Conservation (phyloP, 2,329 filamentous ascomycete genomes). For the Scedosporium boydii region DNA sequence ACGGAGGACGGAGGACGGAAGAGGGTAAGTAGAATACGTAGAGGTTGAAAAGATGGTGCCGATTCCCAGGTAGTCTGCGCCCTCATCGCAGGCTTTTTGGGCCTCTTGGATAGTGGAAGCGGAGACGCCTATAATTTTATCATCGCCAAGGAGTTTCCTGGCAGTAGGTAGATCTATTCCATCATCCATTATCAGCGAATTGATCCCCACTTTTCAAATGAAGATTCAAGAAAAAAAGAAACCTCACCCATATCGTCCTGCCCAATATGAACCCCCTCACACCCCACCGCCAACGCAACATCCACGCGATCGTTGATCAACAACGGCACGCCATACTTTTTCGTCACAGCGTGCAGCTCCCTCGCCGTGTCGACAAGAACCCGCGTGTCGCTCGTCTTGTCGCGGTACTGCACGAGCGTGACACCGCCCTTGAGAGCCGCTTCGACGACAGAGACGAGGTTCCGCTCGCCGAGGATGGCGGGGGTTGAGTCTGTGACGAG, state of each 20-base stretch:
- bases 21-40: slow-evolving; percentile 44
- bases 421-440: slow-evolving; percentile 70
- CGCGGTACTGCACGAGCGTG: slow-evolving; percentile 80
- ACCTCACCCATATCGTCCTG: slow-evolving; percentile 79
- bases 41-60: slow-evolving; percentile 81
- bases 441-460: slow-evolving; percentile 66
- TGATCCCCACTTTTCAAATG: not conserved
- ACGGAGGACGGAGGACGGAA: no score
- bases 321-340: slow-evolving; percentile 60
- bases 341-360: slow-evolving; percentile 62
- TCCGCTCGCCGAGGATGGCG: slow-evolving; percentile 62
- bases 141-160: slow-evolving; percentile 60
- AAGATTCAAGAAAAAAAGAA: slow-evolving; percentile 5
- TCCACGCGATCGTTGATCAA: slow-evolving; percentile 91
- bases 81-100: slow-evolving; percentile 56
- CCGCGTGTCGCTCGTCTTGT: slow-evolving; percentile 72
- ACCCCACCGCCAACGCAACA: slow-evolving; percentile 74
- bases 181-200: no score
- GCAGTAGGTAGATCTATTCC: slow-evolving; percentile 53
- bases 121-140: slow-evolving; percentile 82
- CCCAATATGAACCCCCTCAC: slow-evolving; percentile 88
- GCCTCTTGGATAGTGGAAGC: slow-evolving; percentile 70
- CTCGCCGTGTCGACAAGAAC: slow-evolving; percentile 61
- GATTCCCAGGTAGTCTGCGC: slow-evolving; percentile 86
- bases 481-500: slow-evolving; percentile 91